Conservation (phyloP, 2,329 filamentous ascomycete genomes). For the Aspergillus fischeri region DNA sequence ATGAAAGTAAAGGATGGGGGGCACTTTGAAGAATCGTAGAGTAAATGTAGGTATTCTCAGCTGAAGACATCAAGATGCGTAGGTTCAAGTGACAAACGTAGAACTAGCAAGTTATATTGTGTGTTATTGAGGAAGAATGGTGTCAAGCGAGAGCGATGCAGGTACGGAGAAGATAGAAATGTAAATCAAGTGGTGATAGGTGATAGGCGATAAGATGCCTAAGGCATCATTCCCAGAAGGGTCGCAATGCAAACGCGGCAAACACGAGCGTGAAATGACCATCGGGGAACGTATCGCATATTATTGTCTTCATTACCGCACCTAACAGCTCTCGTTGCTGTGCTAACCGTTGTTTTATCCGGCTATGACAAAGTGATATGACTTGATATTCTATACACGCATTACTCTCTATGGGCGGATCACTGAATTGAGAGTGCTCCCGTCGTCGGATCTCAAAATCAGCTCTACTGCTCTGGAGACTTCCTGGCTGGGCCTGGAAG, state of each 20-base stretch:
- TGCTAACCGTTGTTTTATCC: background rate
- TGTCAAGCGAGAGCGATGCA: background rate
- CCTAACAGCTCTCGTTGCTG: background rate
- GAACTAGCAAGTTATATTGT: background rate
- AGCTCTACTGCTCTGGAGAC: slow-evolving; percentile 5
- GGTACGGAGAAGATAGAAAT: background rate
- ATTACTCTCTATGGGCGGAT: background rate
- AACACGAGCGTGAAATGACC: slow-evolving; percentile 4
- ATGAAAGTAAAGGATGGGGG: background rate
- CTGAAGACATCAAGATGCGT: background rate
- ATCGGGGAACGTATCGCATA: background rate
- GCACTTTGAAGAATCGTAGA: background rate
- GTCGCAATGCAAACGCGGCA: slow-evolving; percentile 14
- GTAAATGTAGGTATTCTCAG: background rate
- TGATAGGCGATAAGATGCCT: background rate
- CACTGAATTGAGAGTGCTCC: background rate
- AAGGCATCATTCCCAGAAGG: background rate
- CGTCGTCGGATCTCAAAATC: slow-evolving; percentile 9
- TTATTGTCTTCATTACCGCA: background rate
- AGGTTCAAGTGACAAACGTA: background rate
- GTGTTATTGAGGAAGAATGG: background rate
- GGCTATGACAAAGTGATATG: slow-evolving; percentile 1
- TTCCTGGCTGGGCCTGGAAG: slow-evolving; percentile 8
- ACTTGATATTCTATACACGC: slow-evolving; percentile 1
- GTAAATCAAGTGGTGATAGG: background rate